Conservation (phyloP, 805 yeast species). For the Yarrowia keelungensis region DNA sequence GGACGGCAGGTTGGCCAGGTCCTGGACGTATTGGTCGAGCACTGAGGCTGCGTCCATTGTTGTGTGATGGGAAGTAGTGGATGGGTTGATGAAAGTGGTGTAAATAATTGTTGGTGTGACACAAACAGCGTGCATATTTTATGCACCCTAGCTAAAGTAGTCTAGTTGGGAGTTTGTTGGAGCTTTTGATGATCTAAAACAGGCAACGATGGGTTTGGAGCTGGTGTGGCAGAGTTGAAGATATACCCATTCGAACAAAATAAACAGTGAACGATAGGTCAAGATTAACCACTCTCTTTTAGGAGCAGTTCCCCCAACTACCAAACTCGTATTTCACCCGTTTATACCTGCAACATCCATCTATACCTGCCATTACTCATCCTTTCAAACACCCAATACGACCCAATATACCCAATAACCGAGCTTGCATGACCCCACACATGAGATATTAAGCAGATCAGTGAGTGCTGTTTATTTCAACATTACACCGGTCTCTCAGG, state of each 20-base stretch:
- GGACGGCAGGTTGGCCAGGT: constrained; percentile 80
- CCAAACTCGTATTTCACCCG: neutral
- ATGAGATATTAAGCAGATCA: neutral
- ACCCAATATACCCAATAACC: neutral
- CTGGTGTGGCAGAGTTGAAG: neutral
- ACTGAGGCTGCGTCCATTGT: constrained; percentile 90
- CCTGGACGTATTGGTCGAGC: constrained; percentile 68
- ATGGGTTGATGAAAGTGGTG: constrained; percentile 19
- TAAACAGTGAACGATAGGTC: no score
- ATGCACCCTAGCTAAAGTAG: neutral
- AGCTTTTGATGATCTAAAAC: neutral
- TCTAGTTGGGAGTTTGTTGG: neutral
- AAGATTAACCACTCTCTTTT: no score
- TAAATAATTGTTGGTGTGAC: constrained; percentile 12
- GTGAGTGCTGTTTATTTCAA: neutral
- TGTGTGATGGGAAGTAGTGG: constrained; percentile 3
- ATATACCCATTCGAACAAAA: no score
- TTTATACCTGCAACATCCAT: neutral
- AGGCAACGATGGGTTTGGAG: neutral
- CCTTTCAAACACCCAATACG: neutral
- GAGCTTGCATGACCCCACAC: constrained; percentile 14
- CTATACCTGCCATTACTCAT: neutral
- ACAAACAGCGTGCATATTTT: constrained; percentile 5
- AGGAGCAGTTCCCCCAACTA: neutral
- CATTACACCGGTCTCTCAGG: no score